Evolutionary conservation across 73 alveolate species (phyloP).

Genomic region (Tetrahymena malaccensis): DNA sequence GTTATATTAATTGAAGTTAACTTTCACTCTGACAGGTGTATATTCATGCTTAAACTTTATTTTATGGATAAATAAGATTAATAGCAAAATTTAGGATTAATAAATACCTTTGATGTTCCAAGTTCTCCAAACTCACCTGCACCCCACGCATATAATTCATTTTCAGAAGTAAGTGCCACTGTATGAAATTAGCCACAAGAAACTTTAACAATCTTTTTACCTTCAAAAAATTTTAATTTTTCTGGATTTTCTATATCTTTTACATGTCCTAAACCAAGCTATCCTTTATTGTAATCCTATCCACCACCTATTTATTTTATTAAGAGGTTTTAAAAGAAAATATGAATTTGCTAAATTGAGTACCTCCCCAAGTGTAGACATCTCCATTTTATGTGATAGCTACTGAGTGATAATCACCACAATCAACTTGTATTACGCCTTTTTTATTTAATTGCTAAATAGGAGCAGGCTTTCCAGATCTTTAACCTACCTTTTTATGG

Average conservation of each 20-base stretch:
- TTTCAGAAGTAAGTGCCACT: constrained; percentile 74
- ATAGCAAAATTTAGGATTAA: no score
- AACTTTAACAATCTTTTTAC: constrained; percentile 54
- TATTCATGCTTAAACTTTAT: constrained; percentile 38
- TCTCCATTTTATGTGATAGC: constrained; percentile 88
- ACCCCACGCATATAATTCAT: constrained; percentile 90
- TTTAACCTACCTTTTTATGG: constrained; percentile 81
- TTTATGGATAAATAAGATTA: no score
- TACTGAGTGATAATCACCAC: constrained; percentile 97
- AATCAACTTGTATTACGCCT: constrained; percentile 73
- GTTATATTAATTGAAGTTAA: constrained; percentile 18
- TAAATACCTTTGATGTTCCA: constrained; percentile 68
- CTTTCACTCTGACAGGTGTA: constrained; percentile 28
- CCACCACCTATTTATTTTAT: constrained; percentile 67
- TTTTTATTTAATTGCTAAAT: constrained; percentile 45
- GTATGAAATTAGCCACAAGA: constrained; percentile 97
- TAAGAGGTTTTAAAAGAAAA: neutral
- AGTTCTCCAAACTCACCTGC: constrained; percentile 93
- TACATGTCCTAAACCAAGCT: constrained; percentile 92
- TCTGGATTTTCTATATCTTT: constrained; percentile 75
- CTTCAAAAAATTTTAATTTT: constrained; percentile 56
- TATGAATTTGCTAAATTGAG: neutral
- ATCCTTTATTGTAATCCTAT: constrained; percentile 85
- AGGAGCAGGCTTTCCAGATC: constrained; percentile 68
- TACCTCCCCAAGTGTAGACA: constrained; percentile 93